Conservation (phyloP, 2,329 filamentous ascomycete species). For the Penicillium sp. region DNA sequence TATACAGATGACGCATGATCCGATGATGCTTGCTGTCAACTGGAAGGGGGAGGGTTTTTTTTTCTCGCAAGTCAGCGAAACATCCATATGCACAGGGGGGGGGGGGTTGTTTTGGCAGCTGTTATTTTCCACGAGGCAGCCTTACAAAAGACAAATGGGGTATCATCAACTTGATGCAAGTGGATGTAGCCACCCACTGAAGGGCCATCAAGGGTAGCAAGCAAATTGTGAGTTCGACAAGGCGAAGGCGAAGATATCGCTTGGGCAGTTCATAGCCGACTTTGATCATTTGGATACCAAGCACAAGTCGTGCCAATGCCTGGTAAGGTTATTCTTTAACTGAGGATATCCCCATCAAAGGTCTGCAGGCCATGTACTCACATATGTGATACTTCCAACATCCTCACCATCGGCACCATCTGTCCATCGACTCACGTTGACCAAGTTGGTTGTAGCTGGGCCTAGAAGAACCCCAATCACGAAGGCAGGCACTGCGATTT, state of each 20-base stretch:
- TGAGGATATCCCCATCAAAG: not conserved
- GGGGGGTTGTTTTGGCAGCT: not conserved
- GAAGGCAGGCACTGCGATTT: conserved; percentile 53
- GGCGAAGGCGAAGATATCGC: conserved; percentile 47
- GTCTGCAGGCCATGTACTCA: conserved; percentile 15
- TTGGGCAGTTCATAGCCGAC: conserved; percentile 58
- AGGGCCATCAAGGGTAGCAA: conserved; percentile 57
- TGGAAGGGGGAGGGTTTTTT: conserved; percentile 5
- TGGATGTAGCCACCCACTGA: conserved; percentile 56
- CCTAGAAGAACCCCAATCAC: conserved; percentile 51
- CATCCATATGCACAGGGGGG: too few relatives aligned
- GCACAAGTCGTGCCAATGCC: conserved; percentile 53
- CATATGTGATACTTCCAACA: conserved; percentile 38
- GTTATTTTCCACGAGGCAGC: not conserved
- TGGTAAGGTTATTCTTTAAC: conserved; percentile 14
- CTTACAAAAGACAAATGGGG: conserved; percentile 48
- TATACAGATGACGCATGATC: conserved; percentile 56
- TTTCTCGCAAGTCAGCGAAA: too few relatives aligned
- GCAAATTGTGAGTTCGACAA: conserved; percentile 51
- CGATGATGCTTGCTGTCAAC: conserved; percentile 53
- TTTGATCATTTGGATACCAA: conserved; percentile 58
- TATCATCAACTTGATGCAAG: conserved; percentile 51
- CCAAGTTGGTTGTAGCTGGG: conserved; percentile 49
- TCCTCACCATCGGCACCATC: conserved; percentile 27
- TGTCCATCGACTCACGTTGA: conserved; percentile 42